phyloP scores from a whole-genome alignment of 306 rosid species.

The Cucurbita ficifolia region DNA sequence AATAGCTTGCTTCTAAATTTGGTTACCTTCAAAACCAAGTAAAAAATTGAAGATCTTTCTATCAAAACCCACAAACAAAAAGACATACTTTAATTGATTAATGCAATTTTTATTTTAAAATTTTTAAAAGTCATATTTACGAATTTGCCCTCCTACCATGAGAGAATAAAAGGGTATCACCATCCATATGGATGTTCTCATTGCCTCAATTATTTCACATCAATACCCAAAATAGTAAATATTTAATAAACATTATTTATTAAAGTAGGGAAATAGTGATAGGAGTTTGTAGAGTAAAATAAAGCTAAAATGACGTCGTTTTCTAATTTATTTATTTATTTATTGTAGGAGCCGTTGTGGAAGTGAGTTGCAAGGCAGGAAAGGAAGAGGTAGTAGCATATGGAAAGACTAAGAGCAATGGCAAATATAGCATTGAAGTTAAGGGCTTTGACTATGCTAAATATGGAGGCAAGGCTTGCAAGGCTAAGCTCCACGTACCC shows the following conservation, averaged over 20 bases:
- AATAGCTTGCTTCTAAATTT: not conserved
- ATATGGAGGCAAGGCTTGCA: slow-evolving; percentile 56
- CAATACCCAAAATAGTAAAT: not conserved
- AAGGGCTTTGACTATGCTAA: slow-evolving; percentile 44
- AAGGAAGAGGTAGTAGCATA: slow-evolving; percentile 42
- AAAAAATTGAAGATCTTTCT: not conserved
- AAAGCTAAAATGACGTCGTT: not conserved
- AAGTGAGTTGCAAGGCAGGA: slow-evolving; percentile 63
- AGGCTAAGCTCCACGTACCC: slow-evolving; percentile 59
- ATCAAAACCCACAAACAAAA: not conserved
- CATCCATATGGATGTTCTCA: not conserved
- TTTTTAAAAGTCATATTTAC: not conserved
- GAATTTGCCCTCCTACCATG: not conserved
- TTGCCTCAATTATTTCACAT: not conserved
- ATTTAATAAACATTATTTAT: not conserved
- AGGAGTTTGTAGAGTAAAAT: not conserved
- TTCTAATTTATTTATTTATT: not conserved
- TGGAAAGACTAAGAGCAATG: slow-evolving; percentile 69
- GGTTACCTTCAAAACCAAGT: not conserved
- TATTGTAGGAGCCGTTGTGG: slow-evolving; percentile 55
- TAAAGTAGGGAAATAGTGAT: not conserved
- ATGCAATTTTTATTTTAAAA: not conserved
- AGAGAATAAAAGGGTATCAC: not conserved
- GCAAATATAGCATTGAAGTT: slow-evolving; percentile 51
- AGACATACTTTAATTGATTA: not conserved